Percentiles rank a stretch among this genome's conserved stretches.
These are phyloP conservation scores for Mycena crocata DNA, from an alignment of 768 basidiomycete species.

Conservation along the genomic window DNA sequence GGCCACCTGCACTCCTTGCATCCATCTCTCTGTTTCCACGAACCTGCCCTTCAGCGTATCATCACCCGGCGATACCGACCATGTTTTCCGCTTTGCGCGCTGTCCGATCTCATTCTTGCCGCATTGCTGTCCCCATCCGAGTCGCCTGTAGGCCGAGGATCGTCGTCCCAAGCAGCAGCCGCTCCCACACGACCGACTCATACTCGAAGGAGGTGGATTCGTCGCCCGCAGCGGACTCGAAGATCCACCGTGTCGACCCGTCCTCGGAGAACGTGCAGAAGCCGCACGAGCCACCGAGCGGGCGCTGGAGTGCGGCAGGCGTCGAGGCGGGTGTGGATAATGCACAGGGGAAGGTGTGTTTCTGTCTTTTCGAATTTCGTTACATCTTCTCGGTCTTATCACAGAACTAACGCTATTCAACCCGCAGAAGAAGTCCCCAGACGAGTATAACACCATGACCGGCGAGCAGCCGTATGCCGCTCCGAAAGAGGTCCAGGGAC, in stretches of 20 bases:
- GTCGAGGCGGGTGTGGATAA: slow-evolving; percentile 50
- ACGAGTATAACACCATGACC: slow-evolving; percentile 40
- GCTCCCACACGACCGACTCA: slow-evolving; percentile 50
- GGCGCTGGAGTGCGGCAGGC: slow-evolving; percentile 57
- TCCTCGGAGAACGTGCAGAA: slow-evolving; percentile 56
- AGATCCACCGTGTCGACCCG: slow-evolving; percentile 58
- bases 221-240: slow-evolving; percentile 53
- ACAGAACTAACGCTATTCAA: too few relatives aligned
- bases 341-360: slow-evolving; percentile 42
- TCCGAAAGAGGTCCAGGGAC: slow-evolving; percentile 36
- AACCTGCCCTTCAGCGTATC: too few relatives aligned
- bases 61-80: too few relatives aligned
- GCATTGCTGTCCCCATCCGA: not conserved
- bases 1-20: too few relatives aligned
- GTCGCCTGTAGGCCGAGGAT: not conserved
- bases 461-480: slow-evolving; percentile 41
- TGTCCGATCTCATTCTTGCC: not conserved
- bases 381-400: too few relatives aligned
- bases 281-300: slow-evolving; percentile 62
- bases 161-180: too few relatives aligned
- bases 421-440: slow-evolving; percentile 40
- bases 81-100: not conserved
- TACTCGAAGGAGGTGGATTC: slow-evolving; percentile 63
- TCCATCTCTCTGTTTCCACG: too few relatives aligned
- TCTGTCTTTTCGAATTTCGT: too few relatives aligned